Evolutionary conservation across 179 eudicot species (phyloP), one percentile per base, ranked within the genome.

Genomic region (Drosera spatulata): DNA sequence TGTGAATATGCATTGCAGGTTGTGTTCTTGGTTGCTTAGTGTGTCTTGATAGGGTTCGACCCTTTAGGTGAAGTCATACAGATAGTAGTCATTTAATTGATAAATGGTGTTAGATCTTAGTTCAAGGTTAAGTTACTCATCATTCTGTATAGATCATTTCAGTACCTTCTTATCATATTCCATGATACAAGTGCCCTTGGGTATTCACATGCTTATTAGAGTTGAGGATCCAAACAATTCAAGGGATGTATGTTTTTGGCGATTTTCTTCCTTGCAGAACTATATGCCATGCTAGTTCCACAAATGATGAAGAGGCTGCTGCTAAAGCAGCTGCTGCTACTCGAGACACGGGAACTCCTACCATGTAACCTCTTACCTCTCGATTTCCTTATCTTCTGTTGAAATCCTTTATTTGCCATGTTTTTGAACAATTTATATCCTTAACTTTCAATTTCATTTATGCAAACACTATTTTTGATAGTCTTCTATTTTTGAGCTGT

Each of bases 341-440:
- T 65, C 81, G 78, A 10, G 76, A 80, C 61, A 74, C 50, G 37
- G 84, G 80, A 54, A 82, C 75, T 51, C 89, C 86, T 55, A 80
- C 89, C 50, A 80, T 83, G 89, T 83, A 67, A 46, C 50, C 48
- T 60, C 39, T 14, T 55, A 5, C 11, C 2, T 12, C n/a, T 41
- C 41, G 22, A 7, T 3, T 33, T 37, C 9, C 14, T 33, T 55
- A 9, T 61, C 48, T 6, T 40, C 41, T 50, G 42, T 39, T 41
- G 49, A 48, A 4, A 38, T 22, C 5, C 4, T 42, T 62, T 51
- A 9, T 46, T 41, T 62, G 65, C 6, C 51, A 56, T 39, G 43
- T 5, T 39, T n/a, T 39, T 8, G 4, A 11, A 9, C 14, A 5
- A 11, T 56, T 56, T 41, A 40, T 14, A 1, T 2, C 12, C 44